These are phyloP conservation scores for Termitomyces sp. DNA, from an alignment of 768 basidiomycete species.

Conservation along the genomic window DNA sequence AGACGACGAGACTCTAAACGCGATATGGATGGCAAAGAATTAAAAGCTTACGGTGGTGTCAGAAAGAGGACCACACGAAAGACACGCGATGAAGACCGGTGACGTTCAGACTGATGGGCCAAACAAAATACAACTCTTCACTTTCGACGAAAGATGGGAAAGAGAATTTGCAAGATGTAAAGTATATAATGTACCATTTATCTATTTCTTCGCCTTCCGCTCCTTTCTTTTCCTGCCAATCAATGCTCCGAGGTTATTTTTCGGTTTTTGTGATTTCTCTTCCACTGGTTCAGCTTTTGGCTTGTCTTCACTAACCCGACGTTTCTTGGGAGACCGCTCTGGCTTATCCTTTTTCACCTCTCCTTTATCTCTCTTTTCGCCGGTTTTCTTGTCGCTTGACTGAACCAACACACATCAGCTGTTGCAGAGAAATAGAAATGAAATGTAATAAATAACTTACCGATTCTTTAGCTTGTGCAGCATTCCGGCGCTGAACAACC, in stretches of 20 bases:
- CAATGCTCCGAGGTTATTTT: conserved; percentile 56
- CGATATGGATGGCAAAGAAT: background rate
- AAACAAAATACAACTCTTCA: background rate
- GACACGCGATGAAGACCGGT: background rate
- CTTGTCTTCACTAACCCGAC: conserved; percentile 23
- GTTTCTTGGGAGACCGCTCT: conserved; percentile 39
- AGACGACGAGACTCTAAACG: background rate
- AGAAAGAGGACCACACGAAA: background rate
- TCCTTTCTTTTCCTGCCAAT: conserved; percentile 83
- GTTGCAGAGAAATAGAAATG: background rate
- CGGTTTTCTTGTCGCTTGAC: conserved; percentile 9
- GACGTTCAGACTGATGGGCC: background rate
- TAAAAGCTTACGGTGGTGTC: background rate
- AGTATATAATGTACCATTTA: background rate
- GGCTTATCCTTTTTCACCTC: conserved; percentile 12
- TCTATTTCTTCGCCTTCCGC: conserved; percentile 40
- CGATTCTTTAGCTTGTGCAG: conserved; percentile 37
- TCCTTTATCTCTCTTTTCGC: conserved; percentile 11
- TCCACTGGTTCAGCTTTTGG: conserved; percentile 12
- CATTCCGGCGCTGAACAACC: conserved; percentile 75
- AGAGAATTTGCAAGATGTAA: no score
- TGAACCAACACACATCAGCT: conserved; percentile 3
- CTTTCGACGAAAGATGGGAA: no score
- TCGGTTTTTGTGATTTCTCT: conserved; percentile 22
- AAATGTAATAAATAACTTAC: conserved; percentile 17